Base-by-base conservation (phyloP, 2,329 filamentous ascomycete species). In the Sclerotinia nivalis region DNA sequence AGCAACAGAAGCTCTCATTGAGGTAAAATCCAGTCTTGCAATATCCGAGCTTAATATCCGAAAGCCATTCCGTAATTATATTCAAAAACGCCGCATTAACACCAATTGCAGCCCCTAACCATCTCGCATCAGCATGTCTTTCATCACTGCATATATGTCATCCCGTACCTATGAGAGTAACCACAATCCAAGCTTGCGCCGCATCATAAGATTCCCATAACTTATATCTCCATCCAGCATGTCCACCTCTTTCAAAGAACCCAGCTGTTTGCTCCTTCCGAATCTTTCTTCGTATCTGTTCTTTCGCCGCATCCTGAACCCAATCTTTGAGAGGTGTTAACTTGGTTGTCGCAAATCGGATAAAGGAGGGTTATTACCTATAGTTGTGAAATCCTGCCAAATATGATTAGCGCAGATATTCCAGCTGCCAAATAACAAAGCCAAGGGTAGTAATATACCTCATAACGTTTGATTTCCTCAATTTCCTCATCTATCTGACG, bases 1-100 rank as follows among this genome's bases (percentile, higher is more conserved):
- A 99, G 80, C 96, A 99, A 81, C 96, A 99, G 80, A 99, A 99
- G 79, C 88, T 91, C 84, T 98, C 93, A 80, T 99, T 99, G 70
- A 99, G 85, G 79, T 99, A 99, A 80, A 98, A 99, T 4, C 90
- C 95, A 12, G 94, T 97, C 18, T 89, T 91, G 84, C 96, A 99
- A 81, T 97, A 90, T n/a, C 96, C 96, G 77, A 95, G 84, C 83
- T 98, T 99, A 79, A 97, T 90, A 81, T 99, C 96, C 49, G 93
- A 91, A 72, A 99, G 83, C 95, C 96, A 99, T 81, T 99, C 96
- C 13, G 95, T 98, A 56, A 96, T 88, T 74, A 99, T 98, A 78
- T 97, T 98, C 71, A 99, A 83, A 71, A 97, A 89, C 0, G 93
- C 96, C 22, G 96, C 95, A 78, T 97, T 98, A 72, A 98, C 79